Base-by-base conservation (phyloP, 2,329 filamentous ascomycete species). In the Sporothrix luriei region DNA sequence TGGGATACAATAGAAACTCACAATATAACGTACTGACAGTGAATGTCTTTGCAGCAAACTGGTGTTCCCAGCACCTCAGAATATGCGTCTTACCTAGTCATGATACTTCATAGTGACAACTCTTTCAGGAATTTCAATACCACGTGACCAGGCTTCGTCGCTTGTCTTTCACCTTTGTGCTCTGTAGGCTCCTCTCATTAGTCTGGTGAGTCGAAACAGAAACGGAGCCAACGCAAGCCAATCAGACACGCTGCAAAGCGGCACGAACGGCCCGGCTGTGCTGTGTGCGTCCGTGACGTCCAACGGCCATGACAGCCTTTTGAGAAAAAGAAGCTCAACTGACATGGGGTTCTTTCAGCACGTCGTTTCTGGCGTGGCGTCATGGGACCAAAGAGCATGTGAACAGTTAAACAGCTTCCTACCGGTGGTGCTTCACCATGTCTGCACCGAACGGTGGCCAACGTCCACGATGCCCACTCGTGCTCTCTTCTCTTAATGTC, bases 241-340 rank as follows among this genome's bases (percentile, higher is more conserved):
- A 61, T 61, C 11, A 43, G n/a, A 61, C n/a, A 46, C 38, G n/a
- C n/a, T 61, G 57, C 21, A 61, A 46, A 61, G 57, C 57, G 38
- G 13, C 57, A 61, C 57, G 38, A 61, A 46, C 13, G 57, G n/a
- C 11, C 57, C 46, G 57, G 57, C 57, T 61, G 38, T 21, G 16
- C 57, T 61, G 57, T 61, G 57, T 61, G 26, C 21, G 57, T 26
- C 57, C 38, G 21, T 43, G n/a, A 14, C n/a, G 16, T 26, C 19
- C 13, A 59, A 40, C 21, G 46, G 40, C 40, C 33, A n/a, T 29
- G 10, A 6, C 38, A 16, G n/a, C n/a, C 57, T 38, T 46, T 21
- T 9, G 57, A 43, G 9, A 21, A 46, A 46, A 61, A 46, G 57
- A 61, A 46, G 57, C 57, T 61, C 46, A 61, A 26, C 11, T 61